Evolutionary conservation across 2,329 filamentous ascomycete genomes (phyloP).

Genomic region (Aspergillus sp.): DNA sequence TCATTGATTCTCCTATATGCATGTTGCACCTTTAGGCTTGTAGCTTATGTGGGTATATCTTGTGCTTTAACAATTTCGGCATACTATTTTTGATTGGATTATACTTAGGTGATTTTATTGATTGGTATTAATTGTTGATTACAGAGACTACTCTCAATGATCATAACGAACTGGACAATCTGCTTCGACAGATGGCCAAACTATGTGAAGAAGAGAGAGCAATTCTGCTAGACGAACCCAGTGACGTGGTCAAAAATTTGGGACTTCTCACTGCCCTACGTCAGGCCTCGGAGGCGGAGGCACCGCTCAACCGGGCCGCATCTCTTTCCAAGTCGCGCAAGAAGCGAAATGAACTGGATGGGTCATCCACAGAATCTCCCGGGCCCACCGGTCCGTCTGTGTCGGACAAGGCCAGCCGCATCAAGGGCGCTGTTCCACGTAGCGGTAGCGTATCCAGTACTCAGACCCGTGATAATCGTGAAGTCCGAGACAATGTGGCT

Average conservation of each 20-base stretch:
- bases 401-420: conserved; percentile 38
- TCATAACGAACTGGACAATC: conserved; percentile 39
- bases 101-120: neutral
- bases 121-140: conserved; percentile 7
- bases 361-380: conserved; percentile 39
- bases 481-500: conserved; percentile 27
- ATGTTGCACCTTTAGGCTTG: no score
- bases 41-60: neutral
- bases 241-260: conserved; percentile 46
- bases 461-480: conserved; percentile 32
- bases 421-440: conserved; percentile 35
- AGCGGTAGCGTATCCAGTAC: conserved; percentile 39
- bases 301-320: conserved; percentile 30
- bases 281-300: conserved; percentile 42
- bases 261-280: conserved; percentile 44
- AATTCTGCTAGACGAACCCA: conserved; percentile 43
- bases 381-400: conserved; percentile 33
- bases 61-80: neutral
- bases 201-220: conserved; percentile 44
- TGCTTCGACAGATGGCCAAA: conserved; percentile 42
- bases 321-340: conserved; percentile 40
- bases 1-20: neutral
- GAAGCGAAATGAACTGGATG: conserved; percentile 40
- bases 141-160: conserved; percentile 33
- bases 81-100: neutral